Evolutionary conservation across 2,329 filamentous ascomycete species (phyloP), one percentile per base, ranked within the genome.

Genomic region (Neocatenulostroma microsporum): DNA sequence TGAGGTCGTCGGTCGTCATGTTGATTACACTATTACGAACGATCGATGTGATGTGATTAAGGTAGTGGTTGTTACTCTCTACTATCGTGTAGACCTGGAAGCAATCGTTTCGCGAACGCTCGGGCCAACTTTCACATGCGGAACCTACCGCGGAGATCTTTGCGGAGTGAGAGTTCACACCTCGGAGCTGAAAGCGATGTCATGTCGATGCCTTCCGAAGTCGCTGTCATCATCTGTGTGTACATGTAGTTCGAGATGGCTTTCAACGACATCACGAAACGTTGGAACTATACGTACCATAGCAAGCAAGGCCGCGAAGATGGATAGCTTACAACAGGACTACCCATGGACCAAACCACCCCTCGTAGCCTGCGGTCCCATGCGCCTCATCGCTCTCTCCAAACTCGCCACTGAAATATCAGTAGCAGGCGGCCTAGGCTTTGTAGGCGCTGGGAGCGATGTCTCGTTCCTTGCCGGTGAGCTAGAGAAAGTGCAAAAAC

Each of bases 341-440:
- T 78, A 79, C 49, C 74, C 76, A 47, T 82, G 78, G 77, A 69
- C 67, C 4, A 55, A 64, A 23, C 48, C 60, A 2, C 79, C 78
- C 5, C 58, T 83, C 14, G 67, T 86, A 20, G 64, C 71, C 30
- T 66, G 68, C 24, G 81, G 79, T 1, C 82, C 82, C 0, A 85
- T 87, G 82, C 73, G 78, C 30, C 66, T 77, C 23, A 74, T 84
- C 36, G 64, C 69, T 48, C 68, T 57, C 51, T 70, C 55, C 42
- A 68, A 53, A 1, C 68, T 85, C 3, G 76, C 79, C 3, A 62
- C 77, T 21, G 70, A 76, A 28, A 70, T 84, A 11, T 77, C 73
- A 2, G 61, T 60, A 47, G 71, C 73, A 21, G 66, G 66, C 15
- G 66, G 66, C n/a, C 51, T 69, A 8, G 66, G 65, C 34, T 69